Conservation (phyloP, 352 stramenopile species). For the Globisporangium okanoganense region DNA sequence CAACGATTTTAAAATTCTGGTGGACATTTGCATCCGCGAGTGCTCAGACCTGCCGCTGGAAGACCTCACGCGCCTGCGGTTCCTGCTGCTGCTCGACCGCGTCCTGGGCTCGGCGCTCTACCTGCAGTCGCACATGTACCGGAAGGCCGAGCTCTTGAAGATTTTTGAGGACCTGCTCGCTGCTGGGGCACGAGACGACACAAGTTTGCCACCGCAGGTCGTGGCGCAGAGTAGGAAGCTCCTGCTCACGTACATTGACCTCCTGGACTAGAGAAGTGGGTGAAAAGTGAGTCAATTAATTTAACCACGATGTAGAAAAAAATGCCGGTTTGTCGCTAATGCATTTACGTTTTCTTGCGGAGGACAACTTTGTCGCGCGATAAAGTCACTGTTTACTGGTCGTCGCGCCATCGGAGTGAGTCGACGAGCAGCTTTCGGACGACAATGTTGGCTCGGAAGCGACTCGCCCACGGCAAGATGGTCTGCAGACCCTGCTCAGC, state of each 20-base stretch:
- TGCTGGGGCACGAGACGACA: constrained; percentile 33
- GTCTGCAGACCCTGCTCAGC: not conserved
- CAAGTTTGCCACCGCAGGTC: constrained; percentile 28
- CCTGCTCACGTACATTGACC: constrained; percentile 51
- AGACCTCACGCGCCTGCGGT: constrained; percentile 35
- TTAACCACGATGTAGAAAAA: not conserved
- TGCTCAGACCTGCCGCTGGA: constrained; percentile 54
- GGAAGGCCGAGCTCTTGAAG: constrained; percentile 45
- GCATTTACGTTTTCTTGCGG: not conserved
- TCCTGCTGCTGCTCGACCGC: constrained; percentile 44
- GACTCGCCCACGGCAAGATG: not conserved
- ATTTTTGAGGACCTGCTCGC: constrained; percentile 50
- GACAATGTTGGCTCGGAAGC: not conserved
- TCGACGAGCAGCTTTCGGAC: constrained; percentile 1
- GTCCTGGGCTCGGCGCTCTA: constrained; percentile 43
- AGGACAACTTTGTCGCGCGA: not conserved
- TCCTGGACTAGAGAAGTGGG: constrained; percentile 37
- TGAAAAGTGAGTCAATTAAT: not conserved
- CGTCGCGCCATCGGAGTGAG: not conserved
- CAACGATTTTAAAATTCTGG: constrained; percentile 73
- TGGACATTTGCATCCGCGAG: constrained; percentile 68
- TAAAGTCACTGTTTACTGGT: not conserved
- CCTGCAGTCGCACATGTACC: constrained; percentile 46
- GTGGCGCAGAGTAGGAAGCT: constrained; percentile 37
- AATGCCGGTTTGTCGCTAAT: not conserved